These are phyloP conservation scores for Aspergillus hiratsukae DNA, from an alignment of 2,329 filamentous ascomycete species.

Conservation along the genomic window DNA sequence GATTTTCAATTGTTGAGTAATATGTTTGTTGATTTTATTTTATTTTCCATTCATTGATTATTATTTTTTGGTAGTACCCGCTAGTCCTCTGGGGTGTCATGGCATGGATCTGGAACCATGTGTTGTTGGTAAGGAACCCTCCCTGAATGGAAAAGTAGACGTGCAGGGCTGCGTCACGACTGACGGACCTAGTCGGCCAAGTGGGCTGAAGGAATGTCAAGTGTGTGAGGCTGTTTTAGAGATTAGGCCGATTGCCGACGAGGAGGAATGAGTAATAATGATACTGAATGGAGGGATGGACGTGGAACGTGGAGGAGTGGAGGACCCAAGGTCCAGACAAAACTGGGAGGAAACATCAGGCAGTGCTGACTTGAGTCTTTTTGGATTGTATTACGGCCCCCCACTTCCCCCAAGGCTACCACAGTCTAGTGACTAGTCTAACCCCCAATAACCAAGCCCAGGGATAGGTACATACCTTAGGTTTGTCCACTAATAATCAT, in stretches of 20 bases:
- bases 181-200: not conserved
- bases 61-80: conserved; percentile 1
- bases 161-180: conserved; percentile 20
- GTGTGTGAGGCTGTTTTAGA: conserved; percentile 18
- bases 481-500: conserved; percentile 3
- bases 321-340: conserved; percentile 2
- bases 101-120: conserved; percentile 15
- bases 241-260: conserved; percentile 17
- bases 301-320: not conserved
- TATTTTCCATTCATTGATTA: not conserved
- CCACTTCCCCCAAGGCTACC: not conserved
- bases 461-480: not conserved
- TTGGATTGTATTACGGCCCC: not conserved
- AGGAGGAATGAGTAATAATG: not conserved
- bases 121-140: conserved; percentile 22
- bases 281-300: conserved; percentile 9
- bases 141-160: conserved; percentile 16
- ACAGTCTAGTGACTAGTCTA: too few species aligned
- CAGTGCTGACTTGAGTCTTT: conserved; percentile 4
- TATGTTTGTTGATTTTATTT: conserved; percentile 2
- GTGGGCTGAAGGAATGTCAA: conserved; percentile 8
- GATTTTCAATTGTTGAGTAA: conserved; percentile 5
- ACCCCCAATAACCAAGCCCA: not conserved
- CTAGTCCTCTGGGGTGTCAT: conserved; percentile 11
- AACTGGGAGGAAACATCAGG: conserved; percentile 4